Conservation (phyloP, 768 basidiomycete genomes). For the Clathrus columnatus region DNA sequence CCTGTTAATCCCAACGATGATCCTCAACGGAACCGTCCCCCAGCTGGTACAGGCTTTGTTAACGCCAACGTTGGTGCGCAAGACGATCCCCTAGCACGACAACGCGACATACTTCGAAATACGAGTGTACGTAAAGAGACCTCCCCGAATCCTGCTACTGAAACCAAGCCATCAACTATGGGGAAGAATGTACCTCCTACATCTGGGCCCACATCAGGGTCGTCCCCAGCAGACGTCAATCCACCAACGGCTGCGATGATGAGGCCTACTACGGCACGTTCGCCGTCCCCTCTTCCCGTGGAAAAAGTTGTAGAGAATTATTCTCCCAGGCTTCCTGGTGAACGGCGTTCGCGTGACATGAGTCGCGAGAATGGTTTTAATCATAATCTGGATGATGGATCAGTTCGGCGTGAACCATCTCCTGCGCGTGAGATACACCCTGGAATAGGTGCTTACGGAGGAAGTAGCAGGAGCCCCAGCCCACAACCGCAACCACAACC, state of each 20-base stretch:
- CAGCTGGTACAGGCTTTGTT: constrained; percentile 1
- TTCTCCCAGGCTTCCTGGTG: constrained; percentile 81
- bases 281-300: constrained; percentile 40
- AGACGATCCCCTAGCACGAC: constrained; percentile 56
- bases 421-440: constrained; percentile 50
- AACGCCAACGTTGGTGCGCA: constrained; percentile 31
- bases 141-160: not conserved
- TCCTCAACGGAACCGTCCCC: constrained; percentile 39
- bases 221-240: constrained; percentile 50
- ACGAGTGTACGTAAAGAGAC: not conserved
- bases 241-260: constrained; percentile 68
- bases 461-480: constrained; percentile 39
- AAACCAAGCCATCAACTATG: not conserved
- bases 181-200: constrained; percentile 27
- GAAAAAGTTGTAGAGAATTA: constrained; percentile 72
- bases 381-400: constrained; percentile 19
- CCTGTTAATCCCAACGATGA: constrained; percentile 56
- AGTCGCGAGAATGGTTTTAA: constrained; percentile 23
- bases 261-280: constrained; percentile 42
- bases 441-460: constrained; percentile 73
- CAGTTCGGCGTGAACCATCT: constrained; percentile 37
- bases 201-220: constrained; percentile 50
- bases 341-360: constrained; percentile 35
- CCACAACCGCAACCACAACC: constrained; percentile 38
- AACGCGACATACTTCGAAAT: constrained; percentile 45